Conservation (phyloP, 164 flowering plant species). For the Magnolia kwangsiensis region DNA sequence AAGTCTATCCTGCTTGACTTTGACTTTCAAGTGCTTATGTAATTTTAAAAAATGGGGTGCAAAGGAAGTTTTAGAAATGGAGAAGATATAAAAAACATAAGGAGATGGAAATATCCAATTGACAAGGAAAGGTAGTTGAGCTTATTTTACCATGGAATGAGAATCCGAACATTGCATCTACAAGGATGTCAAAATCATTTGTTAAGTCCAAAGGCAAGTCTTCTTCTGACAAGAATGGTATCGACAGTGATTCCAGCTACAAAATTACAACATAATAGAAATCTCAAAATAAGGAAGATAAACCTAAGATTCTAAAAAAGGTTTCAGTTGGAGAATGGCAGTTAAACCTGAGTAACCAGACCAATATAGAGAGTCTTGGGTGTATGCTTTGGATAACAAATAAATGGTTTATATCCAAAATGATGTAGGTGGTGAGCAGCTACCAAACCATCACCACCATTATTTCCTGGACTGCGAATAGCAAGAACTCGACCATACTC, state of each 20-base stretch:
- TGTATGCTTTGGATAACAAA: conserved; percentile 90
- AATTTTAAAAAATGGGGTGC: not conserved
- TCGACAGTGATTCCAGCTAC: conserved; percentile 80
- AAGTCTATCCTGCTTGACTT: not conserved
- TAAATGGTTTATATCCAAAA: conserved; percentile 78
- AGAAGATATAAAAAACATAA: not conserved
- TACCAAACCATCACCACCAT: conserved; percentile 97
- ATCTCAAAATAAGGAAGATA: conserved; percentile 1
- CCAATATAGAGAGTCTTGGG: conserved; percentile 77
- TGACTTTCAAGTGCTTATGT: too few species aligned
- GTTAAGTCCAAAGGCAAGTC: conserved; percentile 81
- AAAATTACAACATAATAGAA: conserved; percentile 25
- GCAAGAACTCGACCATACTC: conserved; percentile 70
- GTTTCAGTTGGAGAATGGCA: not conserved
- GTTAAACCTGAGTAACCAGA: conserved; percentile 79
- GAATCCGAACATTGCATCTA: conserved; percentile 97
- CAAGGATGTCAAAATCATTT: conserved; percentile 65
- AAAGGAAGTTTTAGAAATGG: not conserved
- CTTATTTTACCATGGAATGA: conserved; percentile 75
- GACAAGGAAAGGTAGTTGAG: not conserved
- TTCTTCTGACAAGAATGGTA: conserved; percentile 80
- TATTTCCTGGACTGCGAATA: conserved; percentile 99
- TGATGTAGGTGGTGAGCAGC: conserved; percentile 95
- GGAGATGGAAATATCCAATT: not conserved
- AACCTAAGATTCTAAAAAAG: not conserved